Percentiles rank a stretch among this genome's conserved stretches.
phyloP scores from a whole-genome alignment of 2,329 filamentous ascomycete genomes.

The Aureobasidium melanogenum region DNA sequence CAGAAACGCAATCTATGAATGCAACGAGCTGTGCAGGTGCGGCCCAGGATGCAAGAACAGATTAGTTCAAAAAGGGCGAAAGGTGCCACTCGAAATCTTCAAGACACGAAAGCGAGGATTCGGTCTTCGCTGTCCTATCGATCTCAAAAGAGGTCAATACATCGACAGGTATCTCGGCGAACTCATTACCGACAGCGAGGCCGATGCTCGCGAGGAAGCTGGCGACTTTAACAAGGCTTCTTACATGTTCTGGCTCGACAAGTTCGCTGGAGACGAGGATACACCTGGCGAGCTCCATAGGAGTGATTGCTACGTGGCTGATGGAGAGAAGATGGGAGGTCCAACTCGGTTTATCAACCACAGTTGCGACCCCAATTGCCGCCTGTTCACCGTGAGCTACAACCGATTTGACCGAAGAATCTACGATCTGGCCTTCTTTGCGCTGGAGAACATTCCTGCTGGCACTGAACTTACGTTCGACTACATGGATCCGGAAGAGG shows the following conservation, averaged over 20 bases:
- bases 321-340: conserved; percentile 68
- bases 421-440: conserved; percentile 71
- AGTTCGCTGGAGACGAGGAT: conserved; percentile 55
- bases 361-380: conserved; percentile 68
- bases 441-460: conserved; percentile 54
- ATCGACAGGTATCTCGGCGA: conserved; percentile 69
- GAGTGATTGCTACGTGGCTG: conserved; percentile 38
- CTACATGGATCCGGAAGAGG: conserved; percentile 59
- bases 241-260: conserved; percentile 75
- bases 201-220: conserved; percentile 52
- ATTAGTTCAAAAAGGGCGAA: conserved; percentile 65
- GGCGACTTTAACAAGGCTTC: conserved; percentile 60
- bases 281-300: conserved; percentile 30
- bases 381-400: conserved; percentile 70
- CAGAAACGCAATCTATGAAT: conserved; percentile 62
- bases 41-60: conserved; percentile 58
- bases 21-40: conserved; percentile 63
- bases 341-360: conserved; percentile 79
- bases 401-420: conserved; percentile 66
- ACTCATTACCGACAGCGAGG: conserved; percentile 46
- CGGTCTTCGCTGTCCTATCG: conserved; percentile 57
- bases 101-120: conserved; percentile 63
- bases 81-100: conserved; percentile 67
- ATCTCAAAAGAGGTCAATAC: conserved; percentile 64
- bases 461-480: conserved; percentile 71